A percentile compares a stretch with the other conserved stretches of the same genome.
Conservation (phyloP, 768 basidiomycete species). For the Tulasnella sp. region DNA sequence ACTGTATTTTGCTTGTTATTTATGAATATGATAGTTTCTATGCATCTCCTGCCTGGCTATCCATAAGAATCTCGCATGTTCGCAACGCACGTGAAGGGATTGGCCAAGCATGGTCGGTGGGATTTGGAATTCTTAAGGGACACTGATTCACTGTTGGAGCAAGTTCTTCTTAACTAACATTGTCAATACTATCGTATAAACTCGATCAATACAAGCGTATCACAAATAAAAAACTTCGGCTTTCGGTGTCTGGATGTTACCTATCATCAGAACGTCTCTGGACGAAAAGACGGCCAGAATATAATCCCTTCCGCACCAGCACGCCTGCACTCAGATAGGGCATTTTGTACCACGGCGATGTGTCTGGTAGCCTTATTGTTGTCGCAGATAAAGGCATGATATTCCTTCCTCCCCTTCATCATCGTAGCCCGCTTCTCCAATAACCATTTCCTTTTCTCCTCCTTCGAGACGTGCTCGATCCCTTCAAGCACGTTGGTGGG, state of each 20-base stretch:
- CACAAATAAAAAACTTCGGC: no score
- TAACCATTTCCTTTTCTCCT: not conserved
- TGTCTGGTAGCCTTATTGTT: not conserved
- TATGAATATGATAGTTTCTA: no score
- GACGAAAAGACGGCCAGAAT: not conserved
- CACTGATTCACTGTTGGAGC: no score
- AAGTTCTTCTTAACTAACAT: no score
- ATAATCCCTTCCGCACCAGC: not conserved
- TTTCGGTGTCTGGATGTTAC: no score
- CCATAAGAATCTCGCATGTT: conserved; percentile 41
- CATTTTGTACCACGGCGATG: not conserved
- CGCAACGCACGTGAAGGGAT: conserved; percentile 44
- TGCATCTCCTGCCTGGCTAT: no score
- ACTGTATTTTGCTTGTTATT: no score
- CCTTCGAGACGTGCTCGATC: not conserved
- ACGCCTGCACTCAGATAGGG: not conserved
- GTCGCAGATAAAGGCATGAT: not conserved
- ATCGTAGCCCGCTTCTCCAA: not conserved
- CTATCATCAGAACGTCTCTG: no score
- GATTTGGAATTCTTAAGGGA: not conserved
- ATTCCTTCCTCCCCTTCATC: not conserved
- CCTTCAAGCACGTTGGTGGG: no score
- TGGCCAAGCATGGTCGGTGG: conserved; percentile 46
- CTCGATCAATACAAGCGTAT: no score
- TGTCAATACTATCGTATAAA: no score